A percentile compares a stretch with the other conserved stretches of the same genome.
These are phyloP conservation scores for Pilatotrama ljubarskyi DNA, from an alignment of 768 basidiomycete genomes.

Conservation along the genomic window DNA sequence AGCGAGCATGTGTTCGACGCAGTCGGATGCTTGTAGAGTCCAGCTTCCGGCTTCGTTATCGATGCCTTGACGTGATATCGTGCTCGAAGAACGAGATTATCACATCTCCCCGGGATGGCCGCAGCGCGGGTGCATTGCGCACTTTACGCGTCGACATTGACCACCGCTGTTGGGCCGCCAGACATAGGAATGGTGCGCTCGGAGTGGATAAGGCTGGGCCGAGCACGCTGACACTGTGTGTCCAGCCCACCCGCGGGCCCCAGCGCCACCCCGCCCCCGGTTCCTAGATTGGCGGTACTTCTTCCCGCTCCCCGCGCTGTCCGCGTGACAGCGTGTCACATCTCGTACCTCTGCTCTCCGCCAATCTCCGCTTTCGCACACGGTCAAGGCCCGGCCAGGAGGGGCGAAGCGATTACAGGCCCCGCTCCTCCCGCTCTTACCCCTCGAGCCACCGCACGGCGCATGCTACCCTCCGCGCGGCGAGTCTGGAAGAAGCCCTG, in stretches of 20 bases:
- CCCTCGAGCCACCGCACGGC: constrained; percentile 1
- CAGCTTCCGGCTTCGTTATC: too few species aligned
- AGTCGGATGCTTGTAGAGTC: too few species aligned
- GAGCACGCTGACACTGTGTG: not conserved
- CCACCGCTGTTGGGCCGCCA: not conserved
- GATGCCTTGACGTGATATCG: too few species aligned
- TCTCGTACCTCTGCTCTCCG: constrained; percentile 2
- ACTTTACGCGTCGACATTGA: not conserved
- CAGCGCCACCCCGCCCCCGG: not conserved
- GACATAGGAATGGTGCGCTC: not conserved
- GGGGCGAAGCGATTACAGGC: constrained; percentile 7
- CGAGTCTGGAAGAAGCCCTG: not conserved
- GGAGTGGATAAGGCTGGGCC: not conserved
- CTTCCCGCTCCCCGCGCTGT: not conserved
- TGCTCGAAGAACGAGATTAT: not conserved
- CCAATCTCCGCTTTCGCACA: constrained; percentile 14
- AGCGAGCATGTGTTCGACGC: too few species aligned
- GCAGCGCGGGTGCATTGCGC: not conserved
- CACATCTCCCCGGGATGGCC: not conserved
- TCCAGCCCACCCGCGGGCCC: not conserved
- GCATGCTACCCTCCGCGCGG: not conserved
- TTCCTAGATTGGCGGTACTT: not conserved
- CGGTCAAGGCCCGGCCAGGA: constrained; percentile 5
- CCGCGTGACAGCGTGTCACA: constrained; percentile 13
- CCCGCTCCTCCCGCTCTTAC: constrained; percentile 9